A percentile compares a stretch with the other conserved stretches of the same genome.
Evolutionary conservation across 768 basidiomycete genomes (phyloP).

Genomic region (Rhodosporidiobolus odoratus): DNA sequence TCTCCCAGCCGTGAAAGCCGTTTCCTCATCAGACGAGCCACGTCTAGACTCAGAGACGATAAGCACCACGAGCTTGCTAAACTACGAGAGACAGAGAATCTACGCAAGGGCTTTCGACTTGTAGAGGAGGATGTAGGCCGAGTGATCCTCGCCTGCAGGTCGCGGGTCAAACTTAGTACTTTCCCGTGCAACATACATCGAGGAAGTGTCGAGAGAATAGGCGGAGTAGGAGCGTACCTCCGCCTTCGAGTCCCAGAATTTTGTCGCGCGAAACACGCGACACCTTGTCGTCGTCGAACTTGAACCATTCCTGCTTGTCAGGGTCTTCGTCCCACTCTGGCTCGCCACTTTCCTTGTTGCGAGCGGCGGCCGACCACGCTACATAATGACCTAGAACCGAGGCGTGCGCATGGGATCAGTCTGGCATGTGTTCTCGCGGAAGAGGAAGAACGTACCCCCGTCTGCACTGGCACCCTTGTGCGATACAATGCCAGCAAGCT

Average conservation of each 20-base stretch:
- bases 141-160: conserved; percentile 61
- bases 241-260: conserved; percentile 76
- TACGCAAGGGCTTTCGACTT: conserved; percentile 47
- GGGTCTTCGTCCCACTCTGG: conserved; percentile 55
- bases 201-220: background rate
- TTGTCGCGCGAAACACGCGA: conserved; percentile 79
- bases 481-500: conserved; percentile 90
- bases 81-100: background rate
- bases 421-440: background rate
- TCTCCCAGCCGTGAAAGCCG: too few relatives aligned
- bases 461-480: conserved; percentile 96
- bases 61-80: too few relatives aligned
- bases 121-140: conserved; percentile 84
- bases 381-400: conserved; percentile 79
- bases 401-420: background rate
- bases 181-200: background rate
- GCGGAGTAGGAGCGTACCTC: conserved; percentile 51
- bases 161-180: background rate
- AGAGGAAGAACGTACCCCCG: conserved; percentile 54
- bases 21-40: too few relatives aligned
- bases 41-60: too few relatives aligned
- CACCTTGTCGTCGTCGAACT: conserved; percentile 92
- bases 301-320: conserved; percentile 66
- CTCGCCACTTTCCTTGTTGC: conserved; percentile 44
- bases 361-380: conserved; percentile 73